phyloP scores from a whole-genome alignment of 495 filamentous ascomycete genomes.

The Clohesyomyces aquaticus region DNA sequence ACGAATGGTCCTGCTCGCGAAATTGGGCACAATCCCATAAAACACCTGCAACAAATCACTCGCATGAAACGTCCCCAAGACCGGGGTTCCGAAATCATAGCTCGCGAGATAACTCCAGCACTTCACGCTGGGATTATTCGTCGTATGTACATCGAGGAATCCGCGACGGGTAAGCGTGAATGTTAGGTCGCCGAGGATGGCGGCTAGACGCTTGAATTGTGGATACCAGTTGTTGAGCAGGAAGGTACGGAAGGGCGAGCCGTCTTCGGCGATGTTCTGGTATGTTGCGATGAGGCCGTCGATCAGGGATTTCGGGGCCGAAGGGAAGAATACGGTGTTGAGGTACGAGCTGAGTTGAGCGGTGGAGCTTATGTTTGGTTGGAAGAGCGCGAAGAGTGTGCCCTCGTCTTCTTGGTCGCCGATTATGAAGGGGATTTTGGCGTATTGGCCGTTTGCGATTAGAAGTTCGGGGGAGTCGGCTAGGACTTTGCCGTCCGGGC shows the following conservation, averaged over 20 bases:
- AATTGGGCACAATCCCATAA: conserved; percentile 63
- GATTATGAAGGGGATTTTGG: conserved; percentile 39
- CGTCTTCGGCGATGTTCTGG: conserved; percentile 53
- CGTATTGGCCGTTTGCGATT: conserved; percentile 43
- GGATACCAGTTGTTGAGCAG: conserved; percentile 68
- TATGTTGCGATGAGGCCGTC: conserved; percentile 61
- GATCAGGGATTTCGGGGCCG: conserved; percentile 53
- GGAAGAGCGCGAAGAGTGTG: conserved; percentile 64
- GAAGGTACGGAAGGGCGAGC: conserved; percentile 69
- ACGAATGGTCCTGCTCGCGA: conserved; percentile 62
- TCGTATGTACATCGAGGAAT: conserved; percentile 53
- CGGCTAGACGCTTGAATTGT: conserved; percentile 74
- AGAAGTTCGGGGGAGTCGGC: conserved; percentile 53
- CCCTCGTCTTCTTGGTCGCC: conserved; percentile 50
- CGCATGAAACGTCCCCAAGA: conserved; percentile 74
- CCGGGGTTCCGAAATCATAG: conserved; percentile 68
- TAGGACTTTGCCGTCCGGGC: conserved; percentile 49
- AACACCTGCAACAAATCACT: conserved; percentile 69
- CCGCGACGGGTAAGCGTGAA: conserved; percentile 67
- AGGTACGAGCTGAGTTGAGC: conserved; percentile 64
- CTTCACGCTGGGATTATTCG: conserved; percentile 58
- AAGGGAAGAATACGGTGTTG: conserved; percentile 57
- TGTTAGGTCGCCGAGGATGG: conserved; percentile 71
- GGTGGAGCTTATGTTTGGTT: conserved; percentile 64
- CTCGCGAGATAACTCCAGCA: conserved; percentile 73